Evolutionary conservation across 1,284 basidiomycete species (phyloP), one percentile per base, ranked within the genome.

Genomic region (Fomes fomentarius): DNA sequence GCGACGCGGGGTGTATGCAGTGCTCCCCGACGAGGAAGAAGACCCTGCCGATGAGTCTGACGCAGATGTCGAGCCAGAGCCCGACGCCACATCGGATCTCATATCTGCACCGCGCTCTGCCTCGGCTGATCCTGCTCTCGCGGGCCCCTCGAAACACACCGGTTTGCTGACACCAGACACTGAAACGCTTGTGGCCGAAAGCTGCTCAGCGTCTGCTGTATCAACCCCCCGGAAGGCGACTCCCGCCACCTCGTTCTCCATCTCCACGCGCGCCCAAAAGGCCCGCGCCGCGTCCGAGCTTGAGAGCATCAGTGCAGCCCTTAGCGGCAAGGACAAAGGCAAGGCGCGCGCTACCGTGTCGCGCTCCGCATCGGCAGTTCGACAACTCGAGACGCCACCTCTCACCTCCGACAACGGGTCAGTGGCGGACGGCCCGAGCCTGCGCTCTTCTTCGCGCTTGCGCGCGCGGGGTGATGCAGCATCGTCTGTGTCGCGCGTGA

Each of bases 1-100:
- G 40, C 81, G 89, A 35, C 79, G 89, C 37, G 88, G 89, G 35
- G 89, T 91, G 7, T 91, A 91, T 68, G 85, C 86, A 46, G 75
- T 87, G 50, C 75, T 81, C 56, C 80, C 83, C 55, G 78, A 82
- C 47, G 78, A 78, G 45, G 76, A 81, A 47, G 79, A 81, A 43
- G 81, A 80, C 24, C 40, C 35, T 9, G 54, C 24, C 15, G 52
- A 55, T 21, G 52, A 37, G n/a, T 52, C 56, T n/a, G 59, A 61
- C 24, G 56, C 53, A 58, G 84, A 85, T 64, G 64, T 80, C 42
- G 76, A 84, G 59, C 74, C 74, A 21, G 82, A 83, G 60, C 69
- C 72, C 14, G 69, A 68, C 42, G 61, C 37, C 14, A 51, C 74
- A 47, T 80, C 79, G 25, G 77, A 78, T 50, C 67, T 82, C 48